phyloP scores from a whole-genome alignment of 208 protist species.

The Acanthamoeba royreba region DNA sequence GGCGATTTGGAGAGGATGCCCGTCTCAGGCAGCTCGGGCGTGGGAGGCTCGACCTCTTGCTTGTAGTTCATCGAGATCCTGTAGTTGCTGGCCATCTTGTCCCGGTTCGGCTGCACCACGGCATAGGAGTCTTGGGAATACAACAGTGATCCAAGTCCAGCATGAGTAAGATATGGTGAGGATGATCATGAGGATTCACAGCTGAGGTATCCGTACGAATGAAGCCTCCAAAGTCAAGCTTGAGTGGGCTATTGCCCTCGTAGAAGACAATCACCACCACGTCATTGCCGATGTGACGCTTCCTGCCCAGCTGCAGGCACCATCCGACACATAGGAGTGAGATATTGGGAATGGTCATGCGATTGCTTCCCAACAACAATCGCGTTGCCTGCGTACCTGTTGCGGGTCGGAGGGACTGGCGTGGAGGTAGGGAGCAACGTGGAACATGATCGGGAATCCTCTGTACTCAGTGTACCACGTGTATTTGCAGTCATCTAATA shows the following conservation, averaged over 20 bases:
- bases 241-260: background rate
- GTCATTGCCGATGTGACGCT: background rate
- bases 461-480: background rate
- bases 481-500: background rate
- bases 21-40: background rate
- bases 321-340: too few species aligned
- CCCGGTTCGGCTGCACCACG: background rate
- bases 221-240: background rate
- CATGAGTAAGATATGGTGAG: background rate
- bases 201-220: background rate
- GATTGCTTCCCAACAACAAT: too few species aligned
- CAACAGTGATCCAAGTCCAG: too few species aligned
- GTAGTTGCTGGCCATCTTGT: background rate
- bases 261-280: background rate
- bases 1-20: background rate
- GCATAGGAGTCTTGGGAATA: background rate
- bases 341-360: too few species aligned
- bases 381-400: too few species aligned
- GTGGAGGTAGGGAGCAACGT: background rate
- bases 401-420: background rate
- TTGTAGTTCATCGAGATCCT: background rate
- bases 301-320: background rate
- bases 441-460: conserved; percentile 13
- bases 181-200: background rate
- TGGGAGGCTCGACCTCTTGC: background rate